These are phyloP conservation scores for Podaxis carcinomalis DNA, from an alignment of 768 basidiomycete genomes.

Conservation along the genomic window DNA sequence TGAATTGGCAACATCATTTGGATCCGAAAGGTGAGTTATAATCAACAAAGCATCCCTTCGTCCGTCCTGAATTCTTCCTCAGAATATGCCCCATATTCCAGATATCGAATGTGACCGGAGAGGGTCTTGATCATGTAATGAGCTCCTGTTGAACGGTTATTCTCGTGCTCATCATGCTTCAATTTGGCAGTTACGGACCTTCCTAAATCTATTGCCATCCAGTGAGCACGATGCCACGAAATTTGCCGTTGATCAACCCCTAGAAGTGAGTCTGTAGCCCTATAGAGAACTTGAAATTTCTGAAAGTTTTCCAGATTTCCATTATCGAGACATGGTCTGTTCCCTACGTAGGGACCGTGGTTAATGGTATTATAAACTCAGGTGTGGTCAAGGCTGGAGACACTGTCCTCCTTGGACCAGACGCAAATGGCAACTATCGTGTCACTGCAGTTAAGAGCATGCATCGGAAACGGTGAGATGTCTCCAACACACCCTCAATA, in stretches of 20 bases:
- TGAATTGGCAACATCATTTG: constrained; percentile 71
- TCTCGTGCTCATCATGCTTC: not conserved
- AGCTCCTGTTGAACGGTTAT: not conserved
- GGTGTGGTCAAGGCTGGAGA: constrained; percentile 79
- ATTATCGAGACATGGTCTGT: constrained; percentile 88
- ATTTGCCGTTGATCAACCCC: constrained; percentile 72
- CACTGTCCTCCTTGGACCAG: constrained; percentile 81
- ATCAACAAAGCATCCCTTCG: not conserved
- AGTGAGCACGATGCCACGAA: constrained; percentile 81
- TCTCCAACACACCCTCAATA: not conserved
- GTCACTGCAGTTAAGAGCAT: constrained; percentile 83
- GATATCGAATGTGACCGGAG: constrained; percentile 93
- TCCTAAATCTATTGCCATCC: constrained; percentile 87
- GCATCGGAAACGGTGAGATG: constrained; percentile 79
- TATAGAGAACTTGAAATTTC: not conserved
- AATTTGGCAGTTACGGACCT: constrained; percentile 64
- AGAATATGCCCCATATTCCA: constrained; percentile 91
- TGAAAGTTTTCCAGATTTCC: constrained; percentile 51
- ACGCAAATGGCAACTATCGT: constrained; percentile 86
- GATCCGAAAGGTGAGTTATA: constrained; percentile 56
- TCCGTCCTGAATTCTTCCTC: constrained; percentile 1
- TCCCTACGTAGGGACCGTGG: constrained; percentile 80
- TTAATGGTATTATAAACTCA: constrained; percentile 78
- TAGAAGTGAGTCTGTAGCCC: constrained; percentile 49
- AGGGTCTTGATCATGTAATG: constrained; percentile 74